These are phyloP conservation scores for Aurifilum marmelostoma DNA, from an alignment of 2,329 filamentous ascomycete genomes.

Conservation along the genomic window DNA sequence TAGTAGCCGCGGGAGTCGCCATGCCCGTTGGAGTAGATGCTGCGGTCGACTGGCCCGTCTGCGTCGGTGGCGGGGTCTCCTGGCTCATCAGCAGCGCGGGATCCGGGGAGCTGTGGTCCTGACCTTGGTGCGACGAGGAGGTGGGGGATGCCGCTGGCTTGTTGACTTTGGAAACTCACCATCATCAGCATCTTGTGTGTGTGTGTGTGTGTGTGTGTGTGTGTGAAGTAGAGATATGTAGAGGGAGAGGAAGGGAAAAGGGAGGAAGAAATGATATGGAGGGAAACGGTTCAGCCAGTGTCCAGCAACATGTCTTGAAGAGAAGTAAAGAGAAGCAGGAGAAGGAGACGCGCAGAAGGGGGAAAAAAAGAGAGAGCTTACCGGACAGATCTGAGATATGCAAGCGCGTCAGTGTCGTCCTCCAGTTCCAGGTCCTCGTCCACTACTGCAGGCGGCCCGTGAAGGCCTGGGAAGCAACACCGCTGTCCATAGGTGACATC, in stretches of 20 bases:
- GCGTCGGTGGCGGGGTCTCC: slow-evolving; percentile 37
- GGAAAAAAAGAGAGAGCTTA: slow-evolving; percentile 50
- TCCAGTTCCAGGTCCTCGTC: slow-evolving; percentile 69
- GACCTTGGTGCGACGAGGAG: slow-evolving; percentile 67
- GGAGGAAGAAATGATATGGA: no score
- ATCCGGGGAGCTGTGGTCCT: slow-evolving; percentile 53
- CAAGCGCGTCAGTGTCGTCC: slow-evolving; percentile 68
- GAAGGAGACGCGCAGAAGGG: not conserved
- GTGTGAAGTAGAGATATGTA: slow-evolving; percentile 10
- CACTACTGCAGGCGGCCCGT: slow-evolving; percentile 48
- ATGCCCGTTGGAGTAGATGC: slow-evolving; percentile 51
- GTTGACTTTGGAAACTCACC: slow-evolving; percentile 62
- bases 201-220: not conserved
- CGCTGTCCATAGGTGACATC: slow-evolving; percentile 73
- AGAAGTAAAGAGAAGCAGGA: slow-evolving; percentile 36
- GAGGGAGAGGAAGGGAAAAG: not conserved
- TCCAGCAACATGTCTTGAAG: slow-evolving; percentile 23
- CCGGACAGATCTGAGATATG: slow-evolving; percentile 73
- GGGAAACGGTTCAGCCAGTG: slow-evolving; percentile 27
- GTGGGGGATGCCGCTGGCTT: slow-evolving; percentile 75
- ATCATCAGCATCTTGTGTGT: slow-evolving; percentile 48
- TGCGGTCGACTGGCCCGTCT: slow-evolving; percentile 41
- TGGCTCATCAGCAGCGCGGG: slow-evolving; percentile 38
- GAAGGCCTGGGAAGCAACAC: slow-evolving; percentile 69
- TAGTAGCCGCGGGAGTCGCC: slow-evolving; percentile 68